Evolutionary conservation across 176 grass and related monocot genomes (phyloP).

Genomic region (Aechmea fasciata): DNA sequence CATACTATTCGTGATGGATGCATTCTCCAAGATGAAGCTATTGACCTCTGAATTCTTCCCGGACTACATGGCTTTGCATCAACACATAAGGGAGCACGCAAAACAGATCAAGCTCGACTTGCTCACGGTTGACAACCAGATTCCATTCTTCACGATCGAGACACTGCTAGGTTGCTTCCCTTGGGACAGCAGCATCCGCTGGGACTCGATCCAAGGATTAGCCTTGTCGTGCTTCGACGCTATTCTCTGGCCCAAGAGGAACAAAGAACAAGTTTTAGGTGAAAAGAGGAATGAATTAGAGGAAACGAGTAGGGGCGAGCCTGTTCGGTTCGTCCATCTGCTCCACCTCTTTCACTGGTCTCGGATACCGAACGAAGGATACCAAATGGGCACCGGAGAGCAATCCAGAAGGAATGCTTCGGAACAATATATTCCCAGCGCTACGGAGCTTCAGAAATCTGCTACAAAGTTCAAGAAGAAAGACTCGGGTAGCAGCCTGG

Average conservation of each 20-base stretch:
- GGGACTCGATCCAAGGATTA: background rate
- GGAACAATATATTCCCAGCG: background rate
- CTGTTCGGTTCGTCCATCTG: background rate
- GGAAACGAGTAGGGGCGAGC: no score
- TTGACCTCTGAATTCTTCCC: background rate
- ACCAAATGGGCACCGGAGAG: no score
- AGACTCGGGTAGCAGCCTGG: background rate
- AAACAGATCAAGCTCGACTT: background rate
- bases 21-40: background rate
- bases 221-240: background rate
- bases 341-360: background rate
- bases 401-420: background rate
- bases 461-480: background rate
- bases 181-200: background rate
- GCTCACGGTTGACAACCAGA: background rate
- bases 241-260: background rate
- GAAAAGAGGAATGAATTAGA: no score
- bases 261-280: background rate
- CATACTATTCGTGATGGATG: background rate
- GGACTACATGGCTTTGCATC: background rate
- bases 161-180: background rate
- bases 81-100: background rate
- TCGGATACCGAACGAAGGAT: background rate
- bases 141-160: background rate
- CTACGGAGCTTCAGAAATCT: background rate